Evolutionary conservation across 345 rosid species (phyloP).

Genomic region (Ceriops decandra): DNA sequence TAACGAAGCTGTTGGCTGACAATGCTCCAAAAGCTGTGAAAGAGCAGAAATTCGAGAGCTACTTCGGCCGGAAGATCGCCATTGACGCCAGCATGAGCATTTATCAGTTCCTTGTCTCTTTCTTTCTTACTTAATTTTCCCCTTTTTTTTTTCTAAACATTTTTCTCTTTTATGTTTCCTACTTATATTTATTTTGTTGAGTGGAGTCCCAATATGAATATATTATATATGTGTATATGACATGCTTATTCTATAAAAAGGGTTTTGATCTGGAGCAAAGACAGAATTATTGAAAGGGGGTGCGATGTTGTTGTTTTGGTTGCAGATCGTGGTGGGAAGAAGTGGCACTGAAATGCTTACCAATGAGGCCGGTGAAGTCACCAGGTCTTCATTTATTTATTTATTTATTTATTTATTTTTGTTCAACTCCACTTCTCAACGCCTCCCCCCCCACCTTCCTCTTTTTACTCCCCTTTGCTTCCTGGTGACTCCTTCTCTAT

Average conservation of each 20-base stretch:
- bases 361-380: slow-evolving; percentile 96
- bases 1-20: slow-evolving; percentile 94
- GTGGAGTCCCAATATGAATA: neutral
- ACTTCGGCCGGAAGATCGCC: slow-evolving; percentile 87
- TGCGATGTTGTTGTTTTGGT: neutral
- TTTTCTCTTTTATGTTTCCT: neutral
- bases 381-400: slow-evolving; percentile 42
- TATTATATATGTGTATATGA: too few species aligned
- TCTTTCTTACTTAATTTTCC: neutral
- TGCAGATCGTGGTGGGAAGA: slow-evolving; percentile 92
- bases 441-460: neutral
- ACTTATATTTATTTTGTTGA: neutral
- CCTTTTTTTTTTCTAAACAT: neutral
- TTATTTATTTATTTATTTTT: neutral
- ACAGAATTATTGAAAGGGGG: neutral
- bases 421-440: neutral
- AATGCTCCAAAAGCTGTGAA: slow-evolving; percentile 86
- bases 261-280: neutral
- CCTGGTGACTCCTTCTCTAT: too few species aligned
- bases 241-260: too few species aligned
- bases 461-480: too few species aligned
- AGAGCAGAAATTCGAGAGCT: slow-evolving; percentile 90
- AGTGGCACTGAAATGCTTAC: slow-evolving; percentile 86
- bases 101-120: slow-evolving; percentile 82
- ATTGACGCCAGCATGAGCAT: slow-evolving; percentile 99